Evolutionary conservation across 2,329 filamentous ascomycete genomes (phyloP).

Genomic region (Ophiostoma sp.): DNA sequence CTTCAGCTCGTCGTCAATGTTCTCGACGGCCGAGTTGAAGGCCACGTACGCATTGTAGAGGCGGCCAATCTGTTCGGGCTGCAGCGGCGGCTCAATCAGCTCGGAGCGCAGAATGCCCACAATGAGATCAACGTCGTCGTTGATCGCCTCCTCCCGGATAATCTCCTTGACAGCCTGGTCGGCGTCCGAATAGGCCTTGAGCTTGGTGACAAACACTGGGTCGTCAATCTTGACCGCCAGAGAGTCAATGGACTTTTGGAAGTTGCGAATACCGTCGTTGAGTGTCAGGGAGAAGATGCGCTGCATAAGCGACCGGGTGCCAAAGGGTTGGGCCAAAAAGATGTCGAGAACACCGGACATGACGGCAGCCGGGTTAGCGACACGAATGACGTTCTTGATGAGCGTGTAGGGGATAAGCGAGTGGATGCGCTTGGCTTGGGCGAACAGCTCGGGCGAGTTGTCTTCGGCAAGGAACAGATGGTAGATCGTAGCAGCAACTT

Average conservation of each 20-base stretch:
- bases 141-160: slow-evolving; percentile 71
- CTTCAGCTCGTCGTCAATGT: slow-evolving; percentile 82
- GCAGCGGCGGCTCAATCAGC: slow-evolving; percentile 69
- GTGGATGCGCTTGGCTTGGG: slow-evolving; percentile 90
- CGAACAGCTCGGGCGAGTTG: slow-evolving; percentile 94
- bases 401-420: slow-evolving; percentile 90
- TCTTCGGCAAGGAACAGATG: slow-evolving; percentile 97
- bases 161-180: slow-evolving; percentile 72
- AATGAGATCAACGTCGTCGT: slow-evolving; percentile 78
- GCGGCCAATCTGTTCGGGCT: slow-evolving; percentile 72
- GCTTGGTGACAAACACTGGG: slow-evolving; percentile 72
- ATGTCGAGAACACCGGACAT: slow-evolving; percentile 96
- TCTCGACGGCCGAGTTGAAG: slow-evolving; percentile 92
- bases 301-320: slow-evolving; percentile 84
- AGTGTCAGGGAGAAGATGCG: slow-evolving; percentile 91
- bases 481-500: slow-evolving; percentile 94
- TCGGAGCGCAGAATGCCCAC: slow-evolving; percentile 83
- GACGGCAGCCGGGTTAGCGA: slow-evolving; percentile 93
- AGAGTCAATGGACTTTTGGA: slow-evolving; percentile 83
- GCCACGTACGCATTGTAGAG: slow-evolving; percentile 95
- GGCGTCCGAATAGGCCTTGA: slow-evolving; percentile 75
- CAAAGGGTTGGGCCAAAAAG: slow-evolving; percentile 94
- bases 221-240: slow-evolving; percentile 80
- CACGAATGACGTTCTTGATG: slow-evolving; percentile 94
- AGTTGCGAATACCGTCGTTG: slow-evolving; percentile 82